These are phyloP conservation scores for Aspergillus carbonarius DNA, from an alignment of 2,329 filamentous ascomycete species.

Conservation along the genomic window DNA sequence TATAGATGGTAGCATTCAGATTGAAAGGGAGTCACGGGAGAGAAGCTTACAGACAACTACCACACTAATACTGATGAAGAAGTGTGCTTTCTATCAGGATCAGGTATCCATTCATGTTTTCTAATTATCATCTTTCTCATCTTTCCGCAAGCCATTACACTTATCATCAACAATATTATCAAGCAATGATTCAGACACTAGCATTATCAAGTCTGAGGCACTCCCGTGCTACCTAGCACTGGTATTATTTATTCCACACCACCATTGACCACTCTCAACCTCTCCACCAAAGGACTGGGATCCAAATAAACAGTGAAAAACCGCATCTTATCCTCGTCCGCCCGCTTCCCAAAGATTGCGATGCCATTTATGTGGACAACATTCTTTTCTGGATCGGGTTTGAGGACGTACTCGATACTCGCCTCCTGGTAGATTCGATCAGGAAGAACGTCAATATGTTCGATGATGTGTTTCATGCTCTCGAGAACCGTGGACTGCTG, in stretches of 20 bases:
- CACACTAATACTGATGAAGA: too few relatives aligned
- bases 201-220: too few relatives aligned
- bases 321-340: not conserved
- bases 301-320: not conserved
- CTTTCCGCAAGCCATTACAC: too few relatives aligned
- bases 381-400: not conserved
- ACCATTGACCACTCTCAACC: not conserved
- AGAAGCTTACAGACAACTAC: too few relatives aligned
- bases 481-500: not conserved
- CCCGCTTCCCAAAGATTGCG: not conserved
- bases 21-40: too few relatives aligned
- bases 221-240: not conserved
- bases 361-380: not conserved
- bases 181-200: too few relatives aligned
- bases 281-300: not conserved
- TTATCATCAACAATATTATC: too few relatives aligned
- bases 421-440: not conserved
- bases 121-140: too few relatives aligned
- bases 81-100: too few relatives aligned
- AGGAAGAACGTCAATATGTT: not conserved
- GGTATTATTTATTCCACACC: not conserved
- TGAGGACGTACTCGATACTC: not conserved
- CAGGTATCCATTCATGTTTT: too few relatives aligned
- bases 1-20: too few relatives aligned
- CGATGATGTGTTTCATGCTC: slow-evolving; percentile 1